Evolutionary conservation across 441 rosid species (phyloP).

Genomic region (Hura crepitans): DNA sequence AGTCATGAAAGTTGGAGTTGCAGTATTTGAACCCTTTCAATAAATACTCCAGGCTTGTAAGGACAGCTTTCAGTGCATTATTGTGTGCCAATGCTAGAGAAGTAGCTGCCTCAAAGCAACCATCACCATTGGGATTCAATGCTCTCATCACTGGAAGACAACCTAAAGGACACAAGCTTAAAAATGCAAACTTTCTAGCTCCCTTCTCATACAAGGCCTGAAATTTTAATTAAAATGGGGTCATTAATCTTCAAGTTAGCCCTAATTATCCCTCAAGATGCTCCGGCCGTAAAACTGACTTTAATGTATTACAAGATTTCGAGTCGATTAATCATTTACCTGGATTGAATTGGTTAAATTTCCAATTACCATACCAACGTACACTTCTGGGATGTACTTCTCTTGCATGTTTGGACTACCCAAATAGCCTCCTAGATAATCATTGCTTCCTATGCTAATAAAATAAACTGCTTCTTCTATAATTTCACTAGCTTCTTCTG

Average conservation of each 20-base stretch:
- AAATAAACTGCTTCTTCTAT: constrained; percentile 49
- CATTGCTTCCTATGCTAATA: constrained; percentile 54
- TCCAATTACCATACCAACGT: constrained; percentile 46
- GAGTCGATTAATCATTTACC: constrained; percentile 30
- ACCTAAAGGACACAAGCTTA: constrained; percentile 46
- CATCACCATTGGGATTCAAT: constrained; percentile 29
- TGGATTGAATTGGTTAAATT: constrained; percentile 48
- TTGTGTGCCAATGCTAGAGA: constrained; percentile 45
- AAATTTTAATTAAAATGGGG: too few relatives aligned
- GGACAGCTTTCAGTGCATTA: constrained; percentile 36
- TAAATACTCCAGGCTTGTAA: constrained; percentile 32
- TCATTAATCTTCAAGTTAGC: too few relatives aligned
- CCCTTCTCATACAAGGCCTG: constrained; percentile 48
- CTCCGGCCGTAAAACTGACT: too few relatives aligned
- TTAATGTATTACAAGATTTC: too few relatives aligned
- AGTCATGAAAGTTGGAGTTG: constrained; percentile 41
- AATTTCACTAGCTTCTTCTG: constrained; percentile 26
- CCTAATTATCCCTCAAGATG: too few relatives aligned
- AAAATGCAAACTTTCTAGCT: constrained; percentile 50
- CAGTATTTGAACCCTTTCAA: constrained; percentile 38
- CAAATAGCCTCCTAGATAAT: constrained; percentile 47
- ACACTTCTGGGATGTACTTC: constrained; percentile 30
- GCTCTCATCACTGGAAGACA: constrained; percentile 51
- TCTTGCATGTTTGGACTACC: constrained; percentile 37
- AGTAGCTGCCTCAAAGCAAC: constrained; percentile 45